Conservation (phyloP, 2,329 filamentous ascomycete genomes). For the Cladosporium sp. region DNA sequence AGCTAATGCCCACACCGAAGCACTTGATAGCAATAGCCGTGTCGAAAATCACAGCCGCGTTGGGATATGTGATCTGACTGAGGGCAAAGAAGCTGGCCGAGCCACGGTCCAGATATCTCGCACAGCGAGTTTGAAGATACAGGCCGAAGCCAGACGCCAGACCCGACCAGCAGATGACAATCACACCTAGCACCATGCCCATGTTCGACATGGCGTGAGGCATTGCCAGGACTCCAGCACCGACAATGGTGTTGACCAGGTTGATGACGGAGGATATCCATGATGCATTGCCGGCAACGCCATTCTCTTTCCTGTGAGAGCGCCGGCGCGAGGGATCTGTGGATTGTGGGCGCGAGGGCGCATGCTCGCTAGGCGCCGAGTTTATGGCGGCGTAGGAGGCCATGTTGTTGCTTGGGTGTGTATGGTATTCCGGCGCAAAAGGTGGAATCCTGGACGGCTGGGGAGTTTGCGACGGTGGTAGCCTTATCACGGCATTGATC, state of each 20-base stretch:
- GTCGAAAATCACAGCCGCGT: constrained; percentile 93
- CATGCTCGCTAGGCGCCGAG: constrained; percentile 39
- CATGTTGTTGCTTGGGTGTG: constrained; percentile 34
- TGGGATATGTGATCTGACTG: constrained; percentile 94
- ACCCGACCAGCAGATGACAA: constrained; percentile 90
- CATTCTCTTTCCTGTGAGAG: constrained; percentile 70
- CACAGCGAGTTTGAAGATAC: constrained; percentile 91
- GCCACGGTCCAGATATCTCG: constrained; percentile 87
- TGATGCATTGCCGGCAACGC: constrained; percentile 71
- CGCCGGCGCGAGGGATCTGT: constrained; percentile 52
- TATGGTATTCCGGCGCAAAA: constrained; percentile 1
- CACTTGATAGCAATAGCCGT: constrained; percentile 96
- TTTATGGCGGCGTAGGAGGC: constrained; percentile 49
- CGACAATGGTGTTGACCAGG: constrained; percentile 93
- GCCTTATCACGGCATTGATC: constrained; percentile 9
- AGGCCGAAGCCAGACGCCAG: constrained; percentile 86
- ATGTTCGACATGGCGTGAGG: constrained; percentile 94
- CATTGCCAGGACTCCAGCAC: constrained; percentile 92
- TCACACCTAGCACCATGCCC: constrained; percentile 80
- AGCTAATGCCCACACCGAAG: constrained; percentile 95
- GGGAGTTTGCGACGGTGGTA: not conserved
- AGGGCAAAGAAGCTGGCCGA: constrained; percentile 92
- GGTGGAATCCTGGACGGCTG: not conserved
- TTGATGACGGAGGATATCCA: constrained; percentile 93
- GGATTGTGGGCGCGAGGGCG: constrained; percentile 42